phyloP scores from a whole-genome alignment of 495 filamentous ascomycete genomes.

The Talaromyces trachyspermus region DNA sequence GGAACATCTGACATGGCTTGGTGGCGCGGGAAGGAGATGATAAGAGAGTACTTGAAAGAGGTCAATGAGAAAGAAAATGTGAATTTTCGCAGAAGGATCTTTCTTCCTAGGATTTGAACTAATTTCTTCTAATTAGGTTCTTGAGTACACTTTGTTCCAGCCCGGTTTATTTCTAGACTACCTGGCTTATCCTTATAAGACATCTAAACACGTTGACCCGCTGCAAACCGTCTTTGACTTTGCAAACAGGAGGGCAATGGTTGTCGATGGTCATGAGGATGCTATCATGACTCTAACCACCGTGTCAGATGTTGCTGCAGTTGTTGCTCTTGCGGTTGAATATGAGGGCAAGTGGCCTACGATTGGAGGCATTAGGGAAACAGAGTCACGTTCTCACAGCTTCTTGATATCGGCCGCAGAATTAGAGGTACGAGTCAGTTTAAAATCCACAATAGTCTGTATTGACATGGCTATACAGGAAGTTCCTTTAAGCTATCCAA shows the following conservation, averaged over 20 bases:
- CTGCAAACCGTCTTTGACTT: conserved; percentile 35
- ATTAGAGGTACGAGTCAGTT: conserved; percentile 43
- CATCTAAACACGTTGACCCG: conserved; percentile 34
- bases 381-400: conserved; percentile 23
- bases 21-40: conserved; percentile 34
- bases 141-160: conserved; percentile 46
- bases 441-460: neutral
- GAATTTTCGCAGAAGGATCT: neutral
- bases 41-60: conserved; percentile 36
- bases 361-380: conserved; percentile 39
- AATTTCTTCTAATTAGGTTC: conserved; percentile 22
- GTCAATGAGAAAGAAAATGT: conserved; percentile 39
- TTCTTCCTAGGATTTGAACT: neutral
- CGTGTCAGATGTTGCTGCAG: conserved; percentile 27
- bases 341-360: conserved; percentile 43
- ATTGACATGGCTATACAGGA: conserved; percentile 11
- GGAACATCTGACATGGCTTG: conserved; percentile 19
- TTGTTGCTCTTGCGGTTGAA: conserved; percentile 39
- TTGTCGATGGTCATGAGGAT: conserved; percentile 33
- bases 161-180: conserved; percentile 45
- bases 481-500: conserved; percentile 28
- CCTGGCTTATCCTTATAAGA: conserved; percentile 35
- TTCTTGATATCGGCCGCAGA: conserved; percentile 34
- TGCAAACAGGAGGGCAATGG: conserved; percentile 35
- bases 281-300: conserved; percentile 33